Percentiles rank a stretch among this genome's conserved stretches.
phyloP scores from a whole-genome alignment of 2,329 filamentous ascomycete species.

The Penicillium brevicompactum region DNA sequence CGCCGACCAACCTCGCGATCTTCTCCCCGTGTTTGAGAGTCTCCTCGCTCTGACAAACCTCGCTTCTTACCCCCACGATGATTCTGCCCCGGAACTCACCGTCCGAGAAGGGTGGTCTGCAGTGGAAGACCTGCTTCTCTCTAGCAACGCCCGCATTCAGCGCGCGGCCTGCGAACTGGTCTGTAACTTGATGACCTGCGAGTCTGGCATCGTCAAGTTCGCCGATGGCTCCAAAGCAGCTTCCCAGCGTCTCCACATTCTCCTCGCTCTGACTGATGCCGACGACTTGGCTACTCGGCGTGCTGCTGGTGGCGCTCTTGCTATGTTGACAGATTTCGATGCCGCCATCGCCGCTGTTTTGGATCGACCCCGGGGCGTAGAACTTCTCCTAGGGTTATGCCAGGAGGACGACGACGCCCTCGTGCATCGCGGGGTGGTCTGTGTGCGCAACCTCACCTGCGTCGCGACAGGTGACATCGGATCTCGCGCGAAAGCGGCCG shows the following conservation, averaged over 20 bases:
- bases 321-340: slow-evolving; percentile 79
- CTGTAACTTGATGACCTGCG: slow-evolving; percentile 72
- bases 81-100: slow-evolving; percentile 64
- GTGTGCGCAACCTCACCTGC: slow-evolving; percentile 71
- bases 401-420: slow-evolving; percentile 62
- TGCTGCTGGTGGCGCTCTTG: slow-evolving; percentile 85
- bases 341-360: slow-evolving; percentile 71
- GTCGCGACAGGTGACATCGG: slow-evolving; percentile 66
- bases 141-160: slow-evolving; percentile 72
- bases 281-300: slow-evolving; percentile 77
- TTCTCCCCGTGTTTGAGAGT: slow-evolving; percentile 86
- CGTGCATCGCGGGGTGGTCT: slow-evolving; percentile 70
- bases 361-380: slow-evolving; percentile 69
- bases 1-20: slow-evolving; percentile 63
- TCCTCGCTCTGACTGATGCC: slow-evolving; percentile 84
- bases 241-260: slow-evolving; percentile 73
- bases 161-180: slow-evolving; percentile 85
- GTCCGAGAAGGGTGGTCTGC: slow-evolving; percentile 72
- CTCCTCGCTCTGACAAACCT: slow-evolving; percentile 93
- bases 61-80: slow-evolving; percentile 61
- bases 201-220: slow-evolving; percentile 49
- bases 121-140: slow-evolving; percentile 82
- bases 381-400: slow-evolving; percentile 79
- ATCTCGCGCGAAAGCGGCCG: slow-evolving; percentile 58
- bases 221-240: slow-evolving; percentile 64